Evolutionary conservation across 1,139 yeast genomes (phyloP).

Genomic region (Candida tunisiensis): DNA sequence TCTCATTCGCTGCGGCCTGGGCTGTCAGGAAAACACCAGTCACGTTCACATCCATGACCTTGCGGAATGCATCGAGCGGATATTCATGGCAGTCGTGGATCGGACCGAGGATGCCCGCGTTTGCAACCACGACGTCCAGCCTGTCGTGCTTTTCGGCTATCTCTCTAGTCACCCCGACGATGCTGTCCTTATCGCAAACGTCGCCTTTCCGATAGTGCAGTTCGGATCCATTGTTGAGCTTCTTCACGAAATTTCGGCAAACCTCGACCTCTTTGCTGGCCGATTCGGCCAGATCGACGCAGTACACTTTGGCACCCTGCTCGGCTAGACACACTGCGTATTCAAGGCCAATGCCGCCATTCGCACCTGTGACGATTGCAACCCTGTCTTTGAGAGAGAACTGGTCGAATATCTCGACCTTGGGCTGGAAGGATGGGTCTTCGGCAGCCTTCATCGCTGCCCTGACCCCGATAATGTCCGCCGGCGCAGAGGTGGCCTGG

Average conservation of each 20-base stretch:
- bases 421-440: slow-evolving; percentile 10
- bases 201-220: slow-evolving; percentile 32
- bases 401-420: slow-evolving; percentile 10
- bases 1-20: slow-evolving; percentile 28
- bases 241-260: slow-evolving; percentile 12
- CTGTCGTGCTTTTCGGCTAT: slow-evolving; percentile 37
- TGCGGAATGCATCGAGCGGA: slow-evolving; percentile 26
- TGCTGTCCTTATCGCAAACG: slow-evolving; percentile 27
- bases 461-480: slow-evolving; percentile 11
- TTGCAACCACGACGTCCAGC: slow-evolving; percentile 47
- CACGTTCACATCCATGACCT: slow-evolving; percentile 30
- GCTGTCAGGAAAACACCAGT: slow-evolving; percentile 38
- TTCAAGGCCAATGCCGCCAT: slow-evolving; percentile 23
- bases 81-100: slow-evolving; percentile 27
- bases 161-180: slow-evolving; percentile 24
- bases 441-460: slow-evolving; percentile 13
- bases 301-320: slow-evolving; percentile 23
- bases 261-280: slow-evolving; percentile 19
- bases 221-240: slow-evolving; percentile 17
- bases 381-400: slow-evolving; percentile 24
- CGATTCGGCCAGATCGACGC: slow-evolving; percentile 13
- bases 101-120: slow-evolving; percentile 43
- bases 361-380: slow-evolving; percentile 24
- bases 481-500: slow-evolving; percentile 11
- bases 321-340: slow-evolving; percentile 22